Evolutionary conservation across 2,329 filamentous ascomycete species (phyloP), one percentile per base, ranked within the genome.

Genomic region (Ophiostoma pallidulum): DNA sequence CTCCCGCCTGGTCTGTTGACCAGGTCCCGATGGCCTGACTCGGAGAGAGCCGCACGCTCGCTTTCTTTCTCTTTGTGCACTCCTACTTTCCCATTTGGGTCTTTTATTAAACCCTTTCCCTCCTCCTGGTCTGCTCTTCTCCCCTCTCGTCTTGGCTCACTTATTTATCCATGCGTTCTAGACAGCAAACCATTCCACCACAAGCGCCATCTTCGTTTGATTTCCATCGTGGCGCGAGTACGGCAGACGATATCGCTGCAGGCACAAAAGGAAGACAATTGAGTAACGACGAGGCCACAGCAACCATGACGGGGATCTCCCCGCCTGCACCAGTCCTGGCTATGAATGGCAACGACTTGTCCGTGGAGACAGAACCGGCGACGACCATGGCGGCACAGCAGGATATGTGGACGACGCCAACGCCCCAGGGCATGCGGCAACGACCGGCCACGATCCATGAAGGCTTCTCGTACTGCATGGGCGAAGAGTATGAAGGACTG

Each of bases 361-460:
- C 69, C 47, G 58, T 61, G 42, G 71, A 73, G 60, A 61, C 64
- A 37, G 75, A 79, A 55, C n/a, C 48, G 10, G 12, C 39, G 8
- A 24, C 19, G 7, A 63, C 64, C 41, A 65, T 74, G 59, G 61
- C 65, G 47, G 62, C 65, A 48, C 62, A 70, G 22, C 64, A 70
- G 32, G 69, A 67, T 29, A 64, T 73, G 55, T 80, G 76, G 75
- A 73, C 75, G 48, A 74, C 75, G 42, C 73, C 77, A 8, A 70
- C 68, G 12, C 66, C 75, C 35, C 71, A 75, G 46, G 63, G 69
- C 50, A 61, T 69, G 55, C 68, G 73, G 52, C 73, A 72, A 40
- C 70, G 75, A 33, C 76, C 77, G 47, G 73, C 73, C 37, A 78
- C 76, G 33, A 78, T 80, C 49, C 75, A 80, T 55, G 77, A 79